These are phyloP conservation scores for Rhizopus delemar DNA, from an alignment of 371 early-diverging fungal genomes.

Conservation along the genomic window DNA sequence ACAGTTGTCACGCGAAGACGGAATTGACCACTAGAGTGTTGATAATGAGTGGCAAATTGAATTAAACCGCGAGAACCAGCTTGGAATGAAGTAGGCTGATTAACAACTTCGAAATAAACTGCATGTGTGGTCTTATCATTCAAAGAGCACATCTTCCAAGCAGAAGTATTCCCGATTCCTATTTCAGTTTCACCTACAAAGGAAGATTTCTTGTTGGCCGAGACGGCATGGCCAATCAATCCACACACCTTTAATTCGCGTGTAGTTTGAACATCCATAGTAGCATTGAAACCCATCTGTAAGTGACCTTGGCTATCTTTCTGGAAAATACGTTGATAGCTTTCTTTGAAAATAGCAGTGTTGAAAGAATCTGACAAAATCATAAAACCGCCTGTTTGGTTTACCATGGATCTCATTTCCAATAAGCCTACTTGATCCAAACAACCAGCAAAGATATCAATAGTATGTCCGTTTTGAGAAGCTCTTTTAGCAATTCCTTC, in stretches of 20 bases:
- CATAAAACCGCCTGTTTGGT: conserved; percentile 93
- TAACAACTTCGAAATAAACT: conserved; percentile 95
- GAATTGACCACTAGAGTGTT: conserved; percentile 90
- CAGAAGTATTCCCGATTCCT: conserved; percentile 93
- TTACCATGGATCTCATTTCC: conserved; percentile 96
- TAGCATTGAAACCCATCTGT: conserved; percentile 98
- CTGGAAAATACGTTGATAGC: conserved; percentile 89
- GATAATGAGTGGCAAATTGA: conserved; percentile 95
- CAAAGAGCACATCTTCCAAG: conserved; percentile 93
- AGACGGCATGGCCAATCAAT: conserved; percentile 92
- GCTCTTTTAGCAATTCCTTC: conserved; percentile 89
- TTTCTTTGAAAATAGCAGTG: conserved; percentile 95
- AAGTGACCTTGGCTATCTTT: conserved; percentile 89
- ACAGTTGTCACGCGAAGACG: conserved; percentile 95
- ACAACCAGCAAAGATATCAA: conserved; percentile 58
- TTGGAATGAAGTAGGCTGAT: conserved; percentile 79
- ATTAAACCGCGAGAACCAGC: conserved; percentile 90
- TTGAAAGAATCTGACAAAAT: conserved; percentile 97
- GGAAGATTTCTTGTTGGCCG: conserved; percentile 85
- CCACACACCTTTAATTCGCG: conserved; percentile 95
- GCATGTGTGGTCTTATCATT: conserved; percentile 86
- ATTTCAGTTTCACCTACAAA: conserved; percentile 98
- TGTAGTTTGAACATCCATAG: conserved; percentile 93
- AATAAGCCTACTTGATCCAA: conserved; percentile 73
- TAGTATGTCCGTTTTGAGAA: conserved; percentile 59